These are phyloP conservation scores for Spiromastix sp. DNA, from an alignment of 2,329 filamentous ascomycete species.

Conservation along the genomic window DNA sequence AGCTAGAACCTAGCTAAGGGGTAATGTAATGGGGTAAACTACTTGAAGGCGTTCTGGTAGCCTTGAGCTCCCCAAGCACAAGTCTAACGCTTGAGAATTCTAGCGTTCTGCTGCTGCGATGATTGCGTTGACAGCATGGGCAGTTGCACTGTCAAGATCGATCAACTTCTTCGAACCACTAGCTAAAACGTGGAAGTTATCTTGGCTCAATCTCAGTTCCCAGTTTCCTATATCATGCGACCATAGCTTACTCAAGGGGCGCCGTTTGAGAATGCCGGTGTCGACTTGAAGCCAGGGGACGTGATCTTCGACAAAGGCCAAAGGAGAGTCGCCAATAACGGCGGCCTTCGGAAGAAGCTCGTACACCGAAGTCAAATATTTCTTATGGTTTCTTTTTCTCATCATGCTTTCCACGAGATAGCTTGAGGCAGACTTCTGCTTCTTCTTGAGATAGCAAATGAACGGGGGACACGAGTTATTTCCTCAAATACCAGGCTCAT, in stretches of 20 bases:
- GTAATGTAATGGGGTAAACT: too few relatives aligned
- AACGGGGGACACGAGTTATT: too few relatives aligned
- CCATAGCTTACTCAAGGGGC: slow-evolving; percentile 21
- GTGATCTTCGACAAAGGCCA: slow-evolving; percentile 27
- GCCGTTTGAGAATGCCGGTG: slow-evolving; percentile 19
- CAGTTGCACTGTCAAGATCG: slow-evolving; percentile 25
- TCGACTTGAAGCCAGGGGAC: slow-evolving; percentile 38
- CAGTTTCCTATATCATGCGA: slow-evolving; percentile 15
- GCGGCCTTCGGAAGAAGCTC: slow-evolving; percentile 22
- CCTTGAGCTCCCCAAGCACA: too few relatives aligned
- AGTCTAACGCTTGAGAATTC: too few relatives aligned
- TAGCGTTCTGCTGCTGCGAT: too few relatives aligned
- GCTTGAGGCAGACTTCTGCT: too few relatives aligned
- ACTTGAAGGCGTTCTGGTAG: too few relatives aligned
- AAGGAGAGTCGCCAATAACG: slow-evolving; percentile 19
- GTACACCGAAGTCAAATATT: slow-evolving; percentile 9
- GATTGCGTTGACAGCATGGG: slow-evolving; percentile 19
- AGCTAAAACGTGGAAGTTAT: slow-evolving; percentile 9
- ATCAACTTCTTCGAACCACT: slow-evolving; percentile 18
- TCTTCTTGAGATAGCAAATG: too few relatives aligned
- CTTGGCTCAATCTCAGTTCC: slow-evolving; percentile 9
- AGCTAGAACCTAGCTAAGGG: too few relatives aligned
- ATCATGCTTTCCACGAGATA: too few relatives aligned
- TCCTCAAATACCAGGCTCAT: too few relatives aligned
- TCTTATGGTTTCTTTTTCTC: too few relatives aligned